A percentile compares a stretch with the other conserved stretches of the same genome.
Conservation (phyloP, 306 rosid species). For the Datisca glomerata region DNA sequence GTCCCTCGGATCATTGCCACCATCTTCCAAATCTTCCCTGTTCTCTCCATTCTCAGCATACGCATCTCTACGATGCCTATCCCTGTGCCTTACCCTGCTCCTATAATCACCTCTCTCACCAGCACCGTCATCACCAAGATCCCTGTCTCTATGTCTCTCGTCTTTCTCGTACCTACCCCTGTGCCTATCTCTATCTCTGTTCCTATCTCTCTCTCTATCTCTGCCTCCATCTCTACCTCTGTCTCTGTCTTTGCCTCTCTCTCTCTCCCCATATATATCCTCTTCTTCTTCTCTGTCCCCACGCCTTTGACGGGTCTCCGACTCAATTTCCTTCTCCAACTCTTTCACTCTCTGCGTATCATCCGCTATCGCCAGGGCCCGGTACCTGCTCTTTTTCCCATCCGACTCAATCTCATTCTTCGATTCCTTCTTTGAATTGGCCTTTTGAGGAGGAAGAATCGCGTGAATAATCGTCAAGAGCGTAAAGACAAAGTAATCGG, state of each 20-base stretch:
- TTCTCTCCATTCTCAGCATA: slow-evolving; percentile 21
- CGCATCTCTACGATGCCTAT: slow-evolving; percentile 20
- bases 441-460: slow-evolving; percentile 51
- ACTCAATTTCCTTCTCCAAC: slow-evolving; percentile 51
- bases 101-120: slow-evolving; percentile 12
- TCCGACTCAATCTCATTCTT: slow-evolving; percentile 31
- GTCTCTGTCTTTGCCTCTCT: slow-evolving; percentile 22
- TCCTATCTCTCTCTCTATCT: slow-evolving; percentile 23
- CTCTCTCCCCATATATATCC: slow-evolving; percentile 21
- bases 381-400: slow-evolving; percentile 31
- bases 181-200: slow-evolving; percentile 15
- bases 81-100: slow-evolving; percentile 26
- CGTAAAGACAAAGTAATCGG: slow-evolving; percentile 53
- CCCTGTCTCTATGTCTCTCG: slow-evolving; percentile 19
- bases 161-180: slow-evolving; percentile 16
- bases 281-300: slow-evolving; percentile 21
- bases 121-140: slow-evolving; percentile 14
- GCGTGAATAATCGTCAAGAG: slow-evolving; percentile 55
- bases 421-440: slow-evolving; percentile 21
- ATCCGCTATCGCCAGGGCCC: slow-evolving; percentile 48
- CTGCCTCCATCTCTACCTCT: slow-evolving; percentile 20
- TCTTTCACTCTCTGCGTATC: slow-evolving; percentile 48
- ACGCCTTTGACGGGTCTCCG: slow-evolving; percentile 26
- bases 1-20: slow-evolving; percentile 17
- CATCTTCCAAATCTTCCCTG: slow-evolving; percentile 23